Evolutionary conservation across 176 grass and related monocot genomes (phyloP).

Genomic region (Tillandsia fasciculata): DNA sequence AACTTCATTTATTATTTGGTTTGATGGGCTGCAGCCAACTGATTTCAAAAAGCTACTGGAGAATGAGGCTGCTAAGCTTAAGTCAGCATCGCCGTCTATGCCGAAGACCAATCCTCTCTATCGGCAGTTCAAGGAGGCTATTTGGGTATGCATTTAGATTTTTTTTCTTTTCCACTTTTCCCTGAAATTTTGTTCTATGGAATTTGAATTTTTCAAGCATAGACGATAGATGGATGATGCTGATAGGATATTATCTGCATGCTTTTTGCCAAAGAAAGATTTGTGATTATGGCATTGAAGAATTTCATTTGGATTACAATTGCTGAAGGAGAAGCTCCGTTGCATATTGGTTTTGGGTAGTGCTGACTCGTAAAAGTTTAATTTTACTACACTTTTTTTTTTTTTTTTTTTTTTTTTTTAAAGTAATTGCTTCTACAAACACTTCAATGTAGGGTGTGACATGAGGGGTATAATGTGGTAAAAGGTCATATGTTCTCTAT

Average conservation of each 20-base stretch:
- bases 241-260: not conserved
- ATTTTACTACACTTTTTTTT: too few species aligned
- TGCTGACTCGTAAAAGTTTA: too few species aligned
- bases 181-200: constrained; percentile 3
- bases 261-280: not conserved
- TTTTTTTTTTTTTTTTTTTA: too few species aligned
- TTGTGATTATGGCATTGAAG: not conserved
- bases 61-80: constrained; percentile 49
- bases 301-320: not conserved
- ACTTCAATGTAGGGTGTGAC: too few species aligned
- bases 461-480: too few species aligned
- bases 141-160: constrained; percentile 51
- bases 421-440: too few species aligned
- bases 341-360: too few species aligned
- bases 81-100: constrained; percentile 21
- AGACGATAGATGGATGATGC: not conserved
- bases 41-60: constrained; percentile 59
- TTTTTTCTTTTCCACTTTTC: not conserved
- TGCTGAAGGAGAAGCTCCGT: not conserved
- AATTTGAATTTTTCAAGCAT: not conserved
- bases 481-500: not conserved
- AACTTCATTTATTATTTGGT: not conserved
- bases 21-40: constrained; percentile 25
- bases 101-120: constrained; percentile 43
- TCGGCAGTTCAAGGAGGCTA: constrained; percentile 67